These are phyloP conservation scores for Metschnikowia koreensis DNA, from an alignment of 805 yeast genomes.

Conservation along the genomic window DNA sequence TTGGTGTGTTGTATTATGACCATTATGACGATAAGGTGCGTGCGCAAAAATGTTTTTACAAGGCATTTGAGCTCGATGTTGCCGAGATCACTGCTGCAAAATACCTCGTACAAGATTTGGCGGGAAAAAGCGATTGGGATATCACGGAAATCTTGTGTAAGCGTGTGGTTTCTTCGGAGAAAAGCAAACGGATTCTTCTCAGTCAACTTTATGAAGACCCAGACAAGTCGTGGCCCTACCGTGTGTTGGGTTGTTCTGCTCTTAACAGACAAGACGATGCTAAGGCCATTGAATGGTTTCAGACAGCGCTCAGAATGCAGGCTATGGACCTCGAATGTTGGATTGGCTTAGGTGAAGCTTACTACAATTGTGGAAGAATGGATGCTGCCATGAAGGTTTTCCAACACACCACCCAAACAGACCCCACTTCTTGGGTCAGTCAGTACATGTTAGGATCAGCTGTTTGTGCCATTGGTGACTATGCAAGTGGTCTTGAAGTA, in stretches of 20 bases:
- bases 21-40: conserved; percentile 57
- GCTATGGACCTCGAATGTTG: conserved; percentile 75
- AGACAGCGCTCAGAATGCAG: conserved; percentile 72
- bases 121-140: conserved; percentile 74
- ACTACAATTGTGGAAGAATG: conserved; percentile 75
- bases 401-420: conserved; percentile 55
- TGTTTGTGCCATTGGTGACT: conserved; percentile 62
- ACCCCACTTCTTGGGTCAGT: conserved; percentile 58
- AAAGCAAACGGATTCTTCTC: conserved; percentile 48
- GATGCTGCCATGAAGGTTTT: conserved; percentile 88
- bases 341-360: conserved; percentile 98
- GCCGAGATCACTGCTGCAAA: conserved; percentile 74
- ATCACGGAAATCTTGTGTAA: conserved; percentile 73
- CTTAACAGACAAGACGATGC: conserved; percentile 69
- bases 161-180: conserved; percentile 62
- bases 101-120: conserved; percentile 66
- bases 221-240: conserved; percentile 76
- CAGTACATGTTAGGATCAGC: conserved; percentile 67
- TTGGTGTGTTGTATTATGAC: conserved; percentile 71
- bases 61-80: conserved; percentile 84
- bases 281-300: conserved; percentile 86
- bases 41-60: conserved; percentile 83
- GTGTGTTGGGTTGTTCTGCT: conserved; percentile 78
- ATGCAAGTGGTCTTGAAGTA: conserved; percentile 53
- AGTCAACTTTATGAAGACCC: conserved; percentile 26